These are phyloP conservation scores for Oehlia diaphana DNA, from an alignment of 192 early-diverging fungal genomes.

Conservation along the genomic window DNA sequence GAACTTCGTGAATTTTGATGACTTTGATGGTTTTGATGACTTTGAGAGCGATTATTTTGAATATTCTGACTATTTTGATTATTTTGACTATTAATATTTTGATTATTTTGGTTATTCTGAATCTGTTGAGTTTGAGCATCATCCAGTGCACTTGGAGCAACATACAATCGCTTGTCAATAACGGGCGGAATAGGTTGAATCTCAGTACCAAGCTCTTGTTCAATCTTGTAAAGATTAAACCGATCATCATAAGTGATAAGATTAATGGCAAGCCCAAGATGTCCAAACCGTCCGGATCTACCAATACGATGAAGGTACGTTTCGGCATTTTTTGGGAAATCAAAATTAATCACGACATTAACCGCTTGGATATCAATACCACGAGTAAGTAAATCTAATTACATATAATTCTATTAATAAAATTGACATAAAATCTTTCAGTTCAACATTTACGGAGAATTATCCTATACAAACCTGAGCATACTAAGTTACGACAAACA, in stretches of 20 bases:
- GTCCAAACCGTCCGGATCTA: constrained; percentile 94
- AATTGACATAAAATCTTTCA: background rate
- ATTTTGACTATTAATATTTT: constrained; percentile 4
- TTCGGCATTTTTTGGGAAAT: constrained; percentile 99
- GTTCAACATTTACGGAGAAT: background rate
- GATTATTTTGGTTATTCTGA: constrained; percentile 34
- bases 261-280: constrained; percentile 97
- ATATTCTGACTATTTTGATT: constrained; percentile 35
- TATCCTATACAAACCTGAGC: constrained; percentile 65
- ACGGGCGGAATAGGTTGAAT: constrained; percentile 97
- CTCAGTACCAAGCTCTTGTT: constrained; percentile 97
- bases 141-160: constrained; percentile 74
- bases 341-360: constrained; percentile 99
- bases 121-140: constrained; percentile 51
- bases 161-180: constrained; percentile 92
- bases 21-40: constrained; percentile 31
- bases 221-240: constrained; percentile 97
- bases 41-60: constrained; percentile 42
- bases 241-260: constrained; percentile 98
- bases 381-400: constrained; percentile 89
- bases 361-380: constrained; percentile 99
- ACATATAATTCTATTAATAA: constrained; percentile 3
- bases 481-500: constrained; percentile 96
- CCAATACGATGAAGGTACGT: constrained; percentile 99
- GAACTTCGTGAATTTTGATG: constrained; percentile 29